Base-by-base conservation (phyloP, 2,329 filamentous ascomycete genomes). In the Colletotrichum lupini region DNA sequence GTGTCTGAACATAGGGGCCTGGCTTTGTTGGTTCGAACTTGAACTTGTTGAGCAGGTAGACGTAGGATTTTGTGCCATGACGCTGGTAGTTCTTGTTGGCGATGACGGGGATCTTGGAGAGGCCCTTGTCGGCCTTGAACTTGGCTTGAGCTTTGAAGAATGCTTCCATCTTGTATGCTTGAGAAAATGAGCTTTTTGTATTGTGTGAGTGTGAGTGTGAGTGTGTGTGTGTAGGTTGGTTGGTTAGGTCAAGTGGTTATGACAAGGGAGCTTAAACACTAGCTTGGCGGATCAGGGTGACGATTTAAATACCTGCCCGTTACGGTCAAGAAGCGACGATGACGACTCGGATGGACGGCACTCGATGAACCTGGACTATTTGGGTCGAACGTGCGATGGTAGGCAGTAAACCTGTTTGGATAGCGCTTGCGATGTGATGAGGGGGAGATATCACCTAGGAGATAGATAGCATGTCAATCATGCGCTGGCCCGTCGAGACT, bases 11-110 rank as follows among this genome's bases (percentile, higher is more conserved):
- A 57, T 73, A 73, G 1, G 71, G 71, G 3, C 71, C 71, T 4
- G 71, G 53, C 28, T 73, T 73, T 14, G 71, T 73, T 19, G 71
- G 67, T 46, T 71, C 71, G 35, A 73, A 73, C 60, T 73, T 71
- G 35, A 65, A 73, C 61, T 73, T 73, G 49, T 73, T 73, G 49
- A 73, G 60, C 19, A 73, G 53, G 30, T 73, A 14, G 26, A 73
- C 71, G 35, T 73, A 73, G 12, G 71, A 73, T 24, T 73, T 73
- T 1, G 59, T 66, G 56, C 71, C 71, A 8, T 73, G 67, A 24
- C 71, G 71, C 24, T 71, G 58, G 67, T 73, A 73, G 19, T 61
- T 73, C 49, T 66, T 57, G 49, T 71, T 73, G 22, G 49, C 22
- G 24, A 65, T 35, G 6, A 32, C 67, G 11, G 60, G 61, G 8